Base-by-base conservation (phyloP, 495 filamentous ascomycete species). In the Xylaria cubensis region DNA sequence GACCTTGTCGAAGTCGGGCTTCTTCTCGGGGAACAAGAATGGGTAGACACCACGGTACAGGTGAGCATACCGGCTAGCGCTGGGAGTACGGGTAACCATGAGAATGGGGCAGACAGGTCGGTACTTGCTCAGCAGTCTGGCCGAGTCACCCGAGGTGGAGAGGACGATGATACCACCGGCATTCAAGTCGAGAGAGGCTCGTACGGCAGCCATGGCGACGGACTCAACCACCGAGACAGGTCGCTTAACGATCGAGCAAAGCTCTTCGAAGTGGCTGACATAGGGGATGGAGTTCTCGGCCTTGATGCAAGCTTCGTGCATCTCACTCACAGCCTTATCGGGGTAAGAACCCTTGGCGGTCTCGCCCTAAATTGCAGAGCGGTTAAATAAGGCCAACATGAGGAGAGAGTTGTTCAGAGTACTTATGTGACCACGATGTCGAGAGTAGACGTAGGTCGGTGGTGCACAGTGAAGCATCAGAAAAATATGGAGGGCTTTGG, bases 331-430 rank as follows among this genome's bases (percentile, higher is more conserved):
- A 63, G 96, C 92, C 85, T 97, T 94, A 67, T 87, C 86, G 53
- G 96, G 96, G 84, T 99, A 99, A 82, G 87, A 91, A 78, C 96
- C 96, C 89, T 99, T 99, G 81, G 96, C 97, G 41, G 96, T 99
- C 88, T 99, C 96, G 72, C 96, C 96, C 62, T 72, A 32, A 39
- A 50, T 50, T 6, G 26, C 17, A 72, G 26, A 26, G 44, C 4
- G 50, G 42, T 72, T 72, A 72, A 63, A 29, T 7, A 12, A 56
- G 8, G 6, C n/a, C 19, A 41, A 42, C 19, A 36, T 44, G 42
- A 48, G 9, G 4, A 48, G 13, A 26, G 26, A 34, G 29, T 21
- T 34, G 4, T 29, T 48, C 4, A 65, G 42, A 29, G 24, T n/a
- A 12, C 21, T 36, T 17, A n/a, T n/a, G 63, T 34, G 10, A 9